Evolutionary conservation across 768 basidiomycete species (phyloP), one percentile per base, ranked within the genome.

Genomic region (Cantharellus anzutake): DNA sequence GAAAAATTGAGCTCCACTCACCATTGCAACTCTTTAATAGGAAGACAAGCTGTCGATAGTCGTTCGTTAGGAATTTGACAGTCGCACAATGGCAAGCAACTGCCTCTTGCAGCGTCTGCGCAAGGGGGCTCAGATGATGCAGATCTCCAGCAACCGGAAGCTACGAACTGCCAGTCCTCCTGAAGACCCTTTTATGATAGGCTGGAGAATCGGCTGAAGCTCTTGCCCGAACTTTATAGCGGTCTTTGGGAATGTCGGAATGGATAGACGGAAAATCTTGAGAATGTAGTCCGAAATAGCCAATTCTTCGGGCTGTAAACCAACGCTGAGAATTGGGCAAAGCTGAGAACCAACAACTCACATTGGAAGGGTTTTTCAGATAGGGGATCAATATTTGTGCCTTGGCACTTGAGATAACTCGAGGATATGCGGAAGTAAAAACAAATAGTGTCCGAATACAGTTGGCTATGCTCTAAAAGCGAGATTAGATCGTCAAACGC

Each of bases 31-130:
- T 90, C 64, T 85, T 85, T 63, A 97, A 68, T 3, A 97, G 75
- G 41, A 80, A 82, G 35, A 91, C 78, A 16, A 97, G 75, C 41
- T 82, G 78, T 14, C 72, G 72, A 65, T 83, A 94, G 64, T 97
- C 91, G 61, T 88, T 86, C 0, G 96, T 97, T 16, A 98, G 75
- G 64, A 86, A 72, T 57, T 82, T 81, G 1, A 93, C 83, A 1
- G 86, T 85, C 0, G 80, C 78, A 67, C 92, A 94, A 73, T 94
- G 82, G 64, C 93, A 97, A 0, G 89, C 89, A 11, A 98, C 86
- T 7, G 82, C 81, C 70, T 97, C 96, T 72, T 93, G 90, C 40
- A 98, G 70, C 29, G 85, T 82, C 85, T 92, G 63, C 1, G 50
- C 16, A 58, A n/a, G 41, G 2, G 35, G 34, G 35, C 41, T 38